Percentiles rank a stretch among this genome's conserved stretches.
Conservation (phyloP, 2,329 filamentous ascomycete species). For the Cercospora sp. region DNA sequence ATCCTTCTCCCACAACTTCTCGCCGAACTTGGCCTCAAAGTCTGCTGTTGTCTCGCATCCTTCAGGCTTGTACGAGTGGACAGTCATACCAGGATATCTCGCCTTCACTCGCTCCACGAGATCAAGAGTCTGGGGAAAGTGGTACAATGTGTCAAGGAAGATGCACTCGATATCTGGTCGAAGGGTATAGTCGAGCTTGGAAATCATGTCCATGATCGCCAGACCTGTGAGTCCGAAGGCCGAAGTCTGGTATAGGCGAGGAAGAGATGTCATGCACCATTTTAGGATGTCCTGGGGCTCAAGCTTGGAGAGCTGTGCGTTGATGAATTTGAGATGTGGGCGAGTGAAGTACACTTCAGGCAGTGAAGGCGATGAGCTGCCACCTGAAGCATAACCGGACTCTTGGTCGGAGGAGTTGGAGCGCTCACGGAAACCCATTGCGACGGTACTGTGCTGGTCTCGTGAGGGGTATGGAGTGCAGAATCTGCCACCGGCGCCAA, state of each 20-base stretch:
- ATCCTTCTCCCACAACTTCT: slow-evolving; percentile 79
- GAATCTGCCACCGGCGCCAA: slow-evolving; percentile 6
- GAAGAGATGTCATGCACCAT: slow-evolving; percentile 89
- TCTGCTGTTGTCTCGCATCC: slow-evolving; percentile 70
- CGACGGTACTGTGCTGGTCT: not conserved
- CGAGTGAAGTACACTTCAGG: slow-evolving; percentile 83
- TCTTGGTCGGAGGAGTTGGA: slow-evolving; percentile 52
- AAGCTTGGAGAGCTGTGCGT: slow-evolving; percentile 82
- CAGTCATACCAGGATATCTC: slow-evolving; percentile 73
- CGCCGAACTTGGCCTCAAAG: slow-evolving; percentile 80
- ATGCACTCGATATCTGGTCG: slow-evolving; percentile 54
- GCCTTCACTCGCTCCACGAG: slow-evolving; percentile 66
- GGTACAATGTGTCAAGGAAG: slow-evolving; percentile 57
- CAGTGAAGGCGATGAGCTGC: slow-evolving; percentile 62
- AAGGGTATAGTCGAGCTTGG: slow-evolving; percentile 66
- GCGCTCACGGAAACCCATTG: slow-evolving; percentile 24
- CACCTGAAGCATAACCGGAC: slow-evolving; percentile 77
- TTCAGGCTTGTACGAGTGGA: slow-evolving; percentile 88
- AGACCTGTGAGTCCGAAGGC: slow-evolving; percentile 54
- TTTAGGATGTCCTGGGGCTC: slow-evolving; percentile 85
- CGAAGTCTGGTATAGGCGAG: slow-evolving; percentile 51
- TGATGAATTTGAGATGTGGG: slow-evolving; percentile 85
- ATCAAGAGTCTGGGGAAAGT: slow-evolving; percentile 53
- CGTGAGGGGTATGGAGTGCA: slow-evolving; percentile 6
- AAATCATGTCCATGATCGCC: slow-evolving; percentile 65